Conservation (phyloP, 129 eudicot genomes). For the Lactuca sativa region DNA sequence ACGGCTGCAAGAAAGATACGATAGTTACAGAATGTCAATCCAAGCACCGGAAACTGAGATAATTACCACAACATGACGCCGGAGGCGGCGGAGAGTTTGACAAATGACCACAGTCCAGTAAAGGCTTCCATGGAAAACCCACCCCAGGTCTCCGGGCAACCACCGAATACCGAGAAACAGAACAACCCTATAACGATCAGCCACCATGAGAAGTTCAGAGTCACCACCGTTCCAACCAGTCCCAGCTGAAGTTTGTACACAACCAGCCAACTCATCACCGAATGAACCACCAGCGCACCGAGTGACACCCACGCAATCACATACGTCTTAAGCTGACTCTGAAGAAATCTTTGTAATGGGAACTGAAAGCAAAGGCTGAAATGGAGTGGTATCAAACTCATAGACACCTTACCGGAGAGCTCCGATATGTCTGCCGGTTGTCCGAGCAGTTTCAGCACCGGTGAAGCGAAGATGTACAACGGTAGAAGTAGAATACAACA, state of each 20-base stretch:
- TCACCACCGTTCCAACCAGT: constrained; percentile 53
- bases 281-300: constrained; percentile 49
- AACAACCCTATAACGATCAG: constrained; percentile 47
- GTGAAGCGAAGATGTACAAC: constrained; percentile 56
- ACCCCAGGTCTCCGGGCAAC: constrained; percentile 70
- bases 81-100: constrained; percentile 82
- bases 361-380: constrained; percentile 74
- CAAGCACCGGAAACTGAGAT: neutral
- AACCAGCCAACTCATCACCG: constrained; percentile 54
- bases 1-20: neutral
- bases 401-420: constrained; percentile 56
- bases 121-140: constrained; percentile 77
- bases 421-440: constrained; percentile 75
- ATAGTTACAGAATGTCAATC: too few relatives aligned
- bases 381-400: constrained; percentile 65
- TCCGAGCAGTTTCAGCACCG: constrained; percentile 64
- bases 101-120: constrained; percentile 69
- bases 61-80: constrained; percentile 92
- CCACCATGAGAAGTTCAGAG: constrained; percentile 76
- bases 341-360: constrained; percentile 78
- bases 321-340: constrained; percentile 67
- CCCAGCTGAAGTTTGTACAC: constrained; percentile 48
- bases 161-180: constrained; percentile 49
- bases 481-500: constrained; percentile 60
- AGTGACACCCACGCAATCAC: constrained; percentile 72